Percentiles rank a stretch among this genome's conserved stretches.
Evolutionary conservation across 495 filamentous ascomycete genomes (phyloP).

Genomic region (Cercophora sp.): DNA sequence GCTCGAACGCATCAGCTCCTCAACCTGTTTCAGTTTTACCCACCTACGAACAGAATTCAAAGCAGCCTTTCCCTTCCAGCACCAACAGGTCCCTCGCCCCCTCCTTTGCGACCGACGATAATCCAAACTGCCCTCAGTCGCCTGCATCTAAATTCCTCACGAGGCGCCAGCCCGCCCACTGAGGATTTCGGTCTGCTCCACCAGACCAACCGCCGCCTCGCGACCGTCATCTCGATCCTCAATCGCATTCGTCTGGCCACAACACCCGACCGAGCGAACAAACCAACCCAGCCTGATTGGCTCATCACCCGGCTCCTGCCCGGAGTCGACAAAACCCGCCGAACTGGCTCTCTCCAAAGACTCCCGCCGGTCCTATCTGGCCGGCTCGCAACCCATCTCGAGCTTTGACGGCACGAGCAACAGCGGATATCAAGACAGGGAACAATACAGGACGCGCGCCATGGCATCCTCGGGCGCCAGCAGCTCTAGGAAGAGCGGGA

Average conservation of each 20-base stretch:
- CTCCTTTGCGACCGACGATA: no score
- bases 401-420: constrained; percentile 31
- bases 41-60: constrained; percentile 30
- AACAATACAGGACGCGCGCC: constrained; percentile 24
- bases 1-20: constrained; percentile 38
- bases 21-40: constrained; percentile 41
- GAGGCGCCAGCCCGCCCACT: constrained; percentile 16
- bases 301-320: constrained; percentile 20
- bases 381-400: constrained; percentile 31
- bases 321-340: constrained; percentile 26
- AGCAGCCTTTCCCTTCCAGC: constrained; percentile 26
- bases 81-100: no score
- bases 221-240: neutral
- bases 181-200: neutral
- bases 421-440: constrained; percentile 24
- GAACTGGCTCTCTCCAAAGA: constrained; percentile 37
- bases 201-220: constrained; percentile 3
- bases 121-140: no score
- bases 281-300: constrained; percentile 5
- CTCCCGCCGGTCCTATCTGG: constrained; percentile 37
- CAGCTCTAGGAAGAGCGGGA: constrained; percentile 32
- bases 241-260: neutral
- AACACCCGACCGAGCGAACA: neutral
- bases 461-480: constrained; percentile 21
- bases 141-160: constrained; percentile 8